Base-by-base conservation (phyloP, 2,329 filamentous ascomycete species). In the Boeremia lycopersici region DNA sequence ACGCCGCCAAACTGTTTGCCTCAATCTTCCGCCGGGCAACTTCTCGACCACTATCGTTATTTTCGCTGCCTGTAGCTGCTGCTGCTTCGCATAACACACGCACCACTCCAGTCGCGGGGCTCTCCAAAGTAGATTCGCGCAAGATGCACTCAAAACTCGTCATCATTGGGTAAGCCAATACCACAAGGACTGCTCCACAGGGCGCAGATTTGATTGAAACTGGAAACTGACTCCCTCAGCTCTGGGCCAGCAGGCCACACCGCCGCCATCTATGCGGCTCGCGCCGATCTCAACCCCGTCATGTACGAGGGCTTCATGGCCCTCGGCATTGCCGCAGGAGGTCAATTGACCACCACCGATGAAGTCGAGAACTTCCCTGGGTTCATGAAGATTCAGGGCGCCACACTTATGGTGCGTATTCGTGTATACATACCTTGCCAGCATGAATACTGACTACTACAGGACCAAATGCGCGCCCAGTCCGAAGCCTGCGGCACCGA, bases 341-440 rank as follows among this genome's bases (percentile, higher is more conserved):
- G 95, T 53, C 95, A 99, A 83, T 84, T 99, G 66, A 99, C 96
- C 50, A 99, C 96, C 25, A 99, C 95, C 50, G 98, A 96, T 70
- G 96, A 99, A 66, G 87, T 99, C 56, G 95, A 99, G 82, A 99
- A 99, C 84, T 99, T 89, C 79, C 95, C 95, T 25, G 95, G 95
- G 42, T 99, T 98, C 81, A 89, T 90, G 70, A 85, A 90, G 68
- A 92, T 99, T 75, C 89, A 91, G 78, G 95, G 95, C 64, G 79
- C 84, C 52, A 89, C 91, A 71, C 82, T 99, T 64, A 99, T 99
- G 95, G 84, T 86, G 63, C 50, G 81, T 69, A 11, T 36, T 0
- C 2, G 4, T n/a, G 10, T 38, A 13, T 35, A 41, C 4, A 33
- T 12, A 36, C 17, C 15, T 39, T 8, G 25, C n/a, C 13, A 29